A percentile compares a stretch with the other conserved stretches of the same genome.
Conservation (phyloP, 2,329 filamentous ascomycete species). For the Arthrobotrys sinensis region DNA sequence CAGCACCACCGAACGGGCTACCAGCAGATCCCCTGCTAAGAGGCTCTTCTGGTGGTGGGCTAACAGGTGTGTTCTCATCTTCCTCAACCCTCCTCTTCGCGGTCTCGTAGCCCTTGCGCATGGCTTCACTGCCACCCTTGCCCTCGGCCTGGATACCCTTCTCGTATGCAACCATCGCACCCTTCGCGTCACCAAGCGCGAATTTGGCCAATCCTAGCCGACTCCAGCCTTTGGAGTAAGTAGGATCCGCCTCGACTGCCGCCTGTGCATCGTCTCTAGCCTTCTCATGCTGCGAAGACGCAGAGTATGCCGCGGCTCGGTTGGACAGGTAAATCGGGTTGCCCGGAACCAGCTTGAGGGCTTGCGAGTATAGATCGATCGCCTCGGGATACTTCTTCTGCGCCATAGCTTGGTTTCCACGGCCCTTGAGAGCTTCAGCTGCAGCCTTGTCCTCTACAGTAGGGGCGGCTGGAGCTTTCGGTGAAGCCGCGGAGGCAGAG, state of each 20-base stretch:
- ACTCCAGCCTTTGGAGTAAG: slow-evolving; percentile 98
- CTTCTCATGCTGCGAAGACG: slow-evolving; percentile 84
- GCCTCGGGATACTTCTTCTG: slow-evolving; percentile 88
- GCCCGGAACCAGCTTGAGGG: slow-evolving; percentile 82
- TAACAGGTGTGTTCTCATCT: slow-evolving; percentile 74
- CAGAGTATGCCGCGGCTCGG: slow-evolving; percentile 93
- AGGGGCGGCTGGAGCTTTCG: slow-evolving; percentile 62
- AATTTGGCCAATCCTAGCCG: slow-evolving; percentile 91
- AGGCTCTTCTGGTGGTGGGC: slow-evolving; percentile 71
- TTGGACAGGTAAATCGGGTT: slow-evolving; percentile 99
- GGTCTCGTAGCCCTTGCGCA: slow-evolving; percentile 97
- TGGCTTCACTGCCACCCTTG: slow-evolving; percentile 92
- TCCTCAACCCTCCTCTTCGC: slow-evolving; percentile 90
- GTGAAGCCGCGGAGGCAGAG: slow-evolving; percentile 67
- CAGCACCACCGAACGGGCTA: slow-evolving; percentile 67
- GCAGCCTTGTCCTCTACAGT: slow-evolving; percentile 78
- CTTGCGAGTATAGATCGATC: slow-evolving; percentile 89
- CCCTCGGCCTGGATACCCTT: slow-evolving; percentile 95
- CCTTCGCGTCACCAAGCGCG: slow-evolving; percentile 89
- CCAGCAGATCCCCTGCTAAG: slow-evolving; percentile 69
- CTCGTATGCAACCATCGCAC: slow-evolving; percentile 93
- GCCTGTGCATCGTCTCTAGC: slow-evolving; percentile 91
- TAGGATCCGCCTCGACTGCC: slow-evolving; percentile 87
- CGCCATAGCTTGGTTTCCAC: slow-evolving; percentile 95
- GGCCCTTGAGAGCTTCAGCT: slow-evolving; percentile 88